These are phyloP conservation scores for Jacaranda copaia DNA, from an alignment of 257 asterid species.

Conservation along the genomic window DNA sequence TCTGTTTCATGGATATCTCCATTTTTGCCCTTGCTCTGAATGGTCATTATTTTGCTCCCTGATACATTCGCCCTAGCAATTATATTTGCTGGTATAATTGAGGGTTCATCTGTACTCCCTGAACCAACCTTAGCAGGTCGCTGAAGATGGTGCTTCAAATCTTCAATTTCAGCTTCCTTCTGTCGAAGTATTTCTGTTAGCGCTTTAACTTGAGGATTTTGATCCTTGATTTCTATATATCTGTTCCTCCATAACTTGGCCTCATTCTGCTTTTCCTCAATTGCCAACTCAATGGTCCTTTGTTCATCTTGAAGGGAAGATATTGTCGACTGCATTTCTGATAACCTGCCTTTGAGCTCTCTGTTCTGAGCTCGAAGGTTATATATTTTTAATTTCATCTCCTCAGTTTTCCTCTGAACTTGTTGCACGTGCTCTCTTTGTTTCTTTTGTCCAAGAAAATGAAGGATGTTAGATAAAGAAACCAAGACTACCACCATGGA, in stretches of 20 bases:
- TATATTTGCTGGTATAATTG: constrained; percentile 31
- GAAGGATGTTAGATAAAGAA: neutral
- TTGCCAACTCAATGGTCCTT: constrained; percentile 45
- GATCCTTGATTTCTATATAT: constrained; percentile 21
- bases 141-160: constrained; percentile 44
- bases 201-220: constrained; percentile 43
- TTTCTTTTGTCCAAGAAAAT: constrained; percentile 48
- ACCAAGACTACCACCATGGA: no score
- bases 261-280: constrained; percentile 63
- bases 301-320: constrained; percentile 75
- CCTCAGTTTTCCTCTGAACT: constrained; percentile 58
- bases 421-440: constrained; percentile 58
- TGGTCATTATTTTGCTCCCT: neutral
- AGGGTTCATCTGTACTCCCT: constrained; percentile 41
- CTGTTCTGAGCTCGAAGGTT: constrained; percentile 55
- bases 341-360: constrained; percentile 49
- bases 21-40: neutral
- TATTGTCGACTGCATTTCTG: constrained; percentile 70
- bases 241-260: constrained; percentile 47
- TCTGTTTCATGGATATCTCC: neutral
- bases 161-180: constrained; percentile 54
- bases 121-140: constrained; percentile 28
- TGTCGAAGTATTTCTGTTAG: constrained; percentile 41
- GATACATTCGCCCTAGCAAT: constrained; percentile 16
- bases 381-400: constrained; percentile 55